Conservation (phyloP, 1,139 yeast genomes). For the Scheffersomyces quercinus region DNA sequence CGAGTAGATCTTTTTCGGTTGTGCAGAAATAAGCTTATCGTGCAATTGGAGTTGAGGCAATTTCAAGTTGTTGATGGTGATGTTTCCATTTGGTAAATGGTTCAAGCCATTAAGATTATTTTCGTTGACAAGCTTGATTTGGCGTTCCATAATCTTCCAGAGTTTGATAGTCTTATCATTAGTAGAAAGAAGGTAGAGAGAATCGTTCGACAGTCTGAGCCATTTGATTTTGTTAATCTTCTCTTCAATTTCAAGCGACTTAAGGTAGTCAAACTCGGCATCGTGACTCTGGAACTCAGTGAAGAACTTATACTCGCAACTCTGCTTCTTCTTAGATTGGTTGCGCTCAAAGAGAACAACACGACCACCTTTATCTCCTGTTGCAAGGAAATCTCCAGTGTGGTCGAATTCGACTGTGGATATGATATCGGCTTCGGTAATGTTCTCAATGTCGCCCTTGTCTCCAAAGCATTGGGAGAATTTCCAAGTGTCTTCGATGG, state of each 20-base stretch:
- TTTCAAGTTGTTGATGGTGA: slow-evolving; percentile 45
- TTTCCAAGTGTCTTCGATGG: slow-evolving; percentile 50
- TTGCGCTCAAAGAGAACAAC: slow-evolving; percentile 94
- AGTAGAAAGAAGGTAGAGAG: slow-evolving; percentile 86
- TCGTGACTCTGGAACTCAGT: slow-evolving; percentile 99
- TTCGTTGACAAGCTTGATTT: slow-evolving; percentile 87
- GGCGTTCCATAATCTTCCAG: slow-evolving; percentile 94
- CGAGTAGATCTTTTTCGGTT: slow-evolving; percentile 87
- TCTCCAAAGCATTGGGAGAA: slow-evolving; percentile 96
- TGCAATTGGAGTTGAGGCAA: slow-evolving; percentile 88
- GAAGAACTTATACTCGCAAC: slow-evolving; percentile 90
- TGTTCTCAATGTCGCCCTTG: slow-evolving; percentile 93
- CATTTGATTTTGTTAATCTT: slow-evolving; percentile 97
- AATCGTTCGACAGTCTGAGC: slow-evolving; percentile 85
- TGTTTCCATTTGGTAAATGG: slow-evolving; percentile 13
- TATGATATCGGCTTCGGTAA: slow-evolving; percentile 96
- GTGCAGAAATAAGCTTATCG: slow-evolving; percentile 93
- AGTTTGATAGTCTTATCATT: slow-evolving; percentile 97
- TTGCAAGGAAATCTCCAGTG: slow-evolving; percentile 92
- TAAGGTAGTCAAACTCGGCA: slow-evolving; percentile 96
- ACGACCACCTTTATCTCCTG: slow-evolving; percentile 98
- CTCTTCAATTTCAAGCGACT: slow-evolving; percentile 95
- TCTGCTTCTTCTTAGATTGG: slow-evolving; percentile 62
- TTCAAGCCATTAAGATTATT: slow-evolving; percentile 56
- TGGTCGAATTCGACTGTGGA: slow-evolving; percentile 96